Conservation (phyloP, 441 rosid genomes). For the Cnidoscolus chayamansa region DNA sequence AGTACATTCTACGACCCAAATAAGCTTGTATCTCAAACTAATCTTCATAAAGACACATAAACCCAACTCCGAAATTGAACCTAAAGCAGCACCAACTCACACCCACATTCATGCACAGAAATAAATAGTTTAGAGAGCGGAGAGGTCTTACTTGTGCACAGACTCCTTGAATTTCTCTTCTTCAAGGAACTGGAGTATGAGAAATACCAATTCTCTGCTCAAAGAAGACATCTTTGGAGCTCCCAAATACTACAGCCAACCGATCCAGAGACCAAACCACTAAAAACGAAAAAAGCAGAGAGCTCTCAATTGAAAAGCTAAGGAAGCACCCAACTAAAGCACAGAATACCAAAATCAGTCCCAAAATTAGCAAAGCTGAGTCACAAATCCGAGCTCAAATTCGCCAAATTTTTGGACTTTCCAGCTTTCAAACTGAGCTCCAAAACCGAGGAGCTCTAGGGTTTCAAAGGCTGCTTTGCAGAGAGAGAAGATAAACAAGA, state of each 20-base stretch:
- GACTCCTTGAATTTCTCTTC: slow-evolving; percentile 91
- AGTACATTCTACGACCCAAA: neutral
- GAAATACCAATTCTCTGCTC: slow-evolving; percentile 87
- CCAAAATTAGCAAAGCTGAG: slow-evolving; percentile 21
- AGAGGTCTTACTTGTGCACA: slow-evolving; percentile 56
- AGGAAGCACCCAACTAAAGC: neutral
- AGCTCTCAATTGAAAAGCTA: slow-evolving; percentile 19
- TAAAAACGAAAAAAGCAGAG: neutral
- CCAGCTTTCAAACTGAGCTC: slow-evolving; percentile 24
- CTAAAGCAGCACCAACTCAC: neutral
- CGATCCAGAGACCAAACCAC: slow-evolving; percentile 17
- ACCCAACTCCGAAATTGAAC: neutral
- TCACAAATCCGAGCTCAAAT: slow-evolving; percentile 25
- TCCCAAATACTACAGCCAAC: slow-evolving; percentile 1
- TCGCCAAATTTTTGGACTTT: slow-evolving; percentile 8
- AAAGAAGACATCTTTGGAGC: slow-evolving; percentile 56
- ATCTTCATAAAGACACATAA: neutral
- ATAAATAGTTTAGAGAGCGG: too few species aligned
- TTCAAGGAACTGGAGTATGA: slow-evolving; percentile 87
- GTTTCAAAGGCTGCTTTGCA: slow-evolving; percentile 57
- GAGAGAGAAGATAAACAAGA: slow-evolving; percentile 21
- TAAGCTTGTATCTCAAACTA: neutral
- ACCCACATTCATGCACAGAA: neutral
- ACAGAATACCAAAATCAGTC: neutral
- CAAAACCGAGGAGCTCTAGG: slow-evolving; percentile 55